Evolutionary conservation across 441 rosid genomes (phyloP), one percentile per base, ranked within the genome.

Genomic region (Eugenia klotzschiana): DNA sequence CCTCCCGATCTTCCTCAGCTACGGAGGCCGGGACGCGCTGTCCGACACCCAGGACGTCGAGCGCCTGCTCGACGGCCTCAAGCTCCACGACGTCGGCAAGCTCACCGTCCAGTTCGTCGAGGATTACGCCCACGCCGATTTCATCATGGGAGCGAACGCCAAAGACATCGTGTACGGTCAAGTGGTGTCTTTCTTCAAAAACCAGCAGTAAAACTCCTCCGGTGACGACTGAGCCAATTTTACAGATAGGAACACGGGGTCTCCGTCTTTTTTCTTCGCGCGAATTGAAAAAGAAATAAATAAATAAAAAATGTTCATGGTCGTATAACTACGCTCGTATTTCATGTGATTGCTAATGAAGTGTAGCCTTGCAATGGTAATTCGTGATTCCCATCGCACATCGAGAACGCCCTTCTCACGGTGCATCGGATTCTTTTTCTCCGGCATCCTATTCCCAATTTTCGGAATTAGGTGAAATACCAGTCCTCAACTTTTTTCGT

Each of bases 111-210:
- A 93, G 86, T 92, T 81, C 83, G 84, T 96, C 58, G 87, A 88
- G 87, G 87, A 93, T 20, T 94, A 93, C 83, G 96, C 93, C 79
- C 99, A 96, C 86, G 98, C 92, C 4, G 98, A 95, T 90, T 96
- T 95, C 91, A 86, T 96, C 33, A 94, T 94, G 98, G 99, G 91
- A 3, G 86, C 87, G n/a, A 93, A 87, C 80, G 99, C 99, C 73
- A 93, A 93, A 51, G 98, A 92, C 84, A 29, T 92, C 83, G 95
- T 94, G 83, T 95, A 91, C 82, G 92, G 90, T 80, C 87, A 90
- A 86, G 84, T 94, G 22, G 82, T 83, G 83, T 82, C 94, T 2
- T 93, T 95, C 87, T 92, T 96, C 79, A 89, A 90, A 87, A 90
- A 86, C 37, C 94, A 85, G 49, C 50, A 25, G 64, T 90, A 83